A percentile compares a stretch with the other conserved stretches of the same genome.
Conservation (phyloP, 768 basidiomycete genomes). For the Tylopilus sp. region DNA sequence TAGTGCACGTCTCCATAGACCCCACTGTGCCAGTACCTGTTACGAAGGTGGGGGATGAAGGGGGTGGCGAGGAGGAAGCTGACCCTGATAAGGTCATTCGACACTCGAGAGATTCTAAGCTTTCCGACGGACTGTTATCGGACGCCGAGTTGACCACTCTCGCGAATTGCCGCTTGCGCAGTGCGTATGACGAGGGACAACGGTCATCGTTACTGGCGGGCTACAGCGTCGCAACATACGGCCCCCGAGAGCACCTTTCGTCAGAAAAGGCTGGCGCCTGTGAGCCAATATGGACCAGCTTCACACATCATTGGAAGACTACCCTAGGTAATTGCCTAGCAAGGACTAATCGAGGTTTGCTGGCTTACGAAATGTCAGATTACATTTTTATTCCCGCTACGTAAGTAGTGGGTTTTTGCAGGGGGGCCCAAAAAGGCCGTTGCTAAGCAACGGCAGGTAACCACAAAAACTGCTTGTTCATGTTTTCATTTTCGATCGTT, state of each 20-base stretch:
- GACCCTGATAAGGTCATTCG: constrained; percentile 74
- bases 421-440: no score
- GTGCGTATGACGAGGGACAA: constrained; percentile 65
- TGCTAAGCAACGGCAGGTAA: no score
- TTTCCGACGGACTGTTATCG: constrained; percentile 68
- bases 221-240: constrained; percentile 43
- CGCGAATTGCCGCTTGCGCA: constrained; percentile 42
- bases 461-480: no score
- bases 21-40: constrained; percentile 41
- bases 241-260: constrained; percentile 42
- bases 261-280: constrained; percentile 47
- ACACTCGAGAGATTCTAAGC: constrained; percentile 59
- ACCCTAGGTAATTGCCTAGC: constrained; percentile 56
- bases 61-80: constrained; percentile 37
- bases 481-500: no score
- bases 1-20: constrained; percentile 71
- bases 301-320: constrained; percentile 82
- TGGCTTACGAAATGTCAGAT: constrained; percentile 46
- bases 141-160: constrained; percentile 52
- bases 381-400: constrained; percentile 93
- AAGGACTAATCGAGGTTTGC: background rate
- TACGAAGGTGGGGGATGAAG: constrained; percentile 28
- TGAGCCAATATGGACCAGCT: constrained; percentile 88
- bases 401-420: no score
- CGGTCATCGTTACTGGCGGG: constrained; percentile 12